phyloP scores from a whole-genome alignment of 345 rosid species.

The Balakata baccata region DNA sequence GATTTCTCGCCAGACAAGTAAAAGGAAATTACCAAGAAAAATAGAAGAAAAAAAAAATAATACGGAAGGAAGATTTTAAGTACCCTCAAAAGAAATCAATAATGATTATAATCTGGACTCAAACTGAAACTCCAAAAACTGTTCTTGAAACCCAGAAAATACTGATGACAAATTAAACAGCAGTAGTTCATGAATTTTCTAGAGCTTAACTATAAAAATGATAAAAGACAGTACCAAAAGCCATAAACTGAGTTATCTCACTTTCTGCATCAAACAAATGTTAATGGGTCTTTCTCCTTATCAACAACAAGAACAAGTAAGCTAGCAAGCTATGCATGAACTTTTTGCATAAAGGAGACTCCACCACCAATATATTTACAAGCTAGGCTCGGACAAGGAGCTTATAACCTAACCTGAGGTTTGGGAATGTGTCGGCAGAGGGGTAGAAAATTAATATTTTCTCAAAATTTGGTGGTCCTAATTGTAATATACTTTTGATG shows the following conservation, averaged over 20 bases:
- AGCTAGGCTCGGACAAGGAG: slow-evolving; percentile 12
- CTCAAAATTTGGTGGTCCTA: slow-evolving; percentile 11
- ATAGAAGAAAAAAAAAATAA: background rate
- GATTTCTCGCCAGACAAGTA: background rate
- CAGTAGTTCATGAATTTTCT: background rate
- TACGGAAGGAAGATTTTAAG: background rate
- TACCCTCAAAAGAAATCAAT: background rate
- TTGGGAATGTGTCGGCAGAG: slow-evolving; percentile 25
- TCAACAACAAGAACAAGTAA: background rate
- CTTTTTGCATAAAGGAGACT: background rate
- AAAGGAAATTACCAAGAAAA: background rate
- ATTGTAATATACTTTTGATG: background rate
- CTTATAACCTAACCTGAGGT: slow-evolving; percentile 6
- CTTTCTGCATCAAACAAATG: slow-evolving; percentile 9
- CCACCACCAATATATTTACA: background rate
- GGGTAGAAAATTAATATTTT: background rate
- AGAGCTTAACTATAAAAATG: background rate
- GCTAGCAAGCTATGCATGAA: background rate
- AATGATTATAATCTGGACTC: background rate
- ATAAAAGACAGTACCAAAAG: slow-evolving; percentile 5
- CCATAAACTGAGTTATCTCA: background rate
- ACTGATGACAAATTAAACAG: too few relatives aligned
- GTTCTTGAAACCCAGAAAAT: slow-evolving; percentile 5
- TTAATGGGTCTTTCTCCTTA: background rate
- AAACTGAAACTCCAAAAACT: background rate